A percentile compares a stretch with the other conserved stretches of the same genome.
phyloP scores from a whole-genome alignment of 208 protist species.

The Acanthamoeba lenticulata region DNA sequence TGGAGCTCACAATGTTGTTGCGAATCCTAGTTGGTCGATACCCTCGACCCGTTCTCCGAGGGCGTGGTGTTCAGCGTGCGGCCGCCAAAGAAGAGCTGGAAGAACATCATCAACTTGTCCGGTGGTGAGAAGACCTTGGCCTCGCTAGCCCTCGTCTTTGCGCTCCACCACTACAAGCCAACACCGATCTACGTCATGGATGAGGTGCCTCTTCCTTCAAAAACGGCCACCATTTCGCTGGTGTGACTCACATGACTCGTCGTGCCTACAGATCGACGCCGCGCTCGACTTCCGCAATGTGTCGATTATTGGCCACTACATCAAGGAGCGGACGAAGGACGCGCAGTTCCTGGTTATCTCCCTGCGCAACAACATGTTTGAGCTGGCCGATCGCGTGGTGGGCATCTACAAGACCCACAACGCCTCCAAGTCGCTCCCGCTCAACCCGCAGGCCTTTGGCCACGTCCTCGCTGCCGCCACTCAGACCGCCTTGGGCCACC shows the following conservation, averaged over 20 bases:
- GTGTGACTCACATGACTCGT: no score
- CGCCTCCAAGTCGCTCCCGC: constrained; percentile 96
- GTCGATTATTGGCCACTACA: constrained; percentile 99
- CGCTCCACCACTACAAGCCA: constrained; percentile 99
- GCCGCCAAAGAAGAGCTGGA: constrained; percentile 99
- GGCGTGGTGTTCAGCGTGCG: constrained; percentile 97
- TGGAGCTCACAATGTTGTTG: no score
- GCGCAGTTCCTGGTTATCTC: constrained; percentile 99
- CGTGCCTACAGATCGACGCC: constrained; percentile 99
- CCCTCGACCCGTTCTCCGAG: constrained; percentile 98
- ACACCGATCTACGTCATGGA: constrained; percentile 99
- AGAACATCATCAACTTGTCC: constrained; percentile 99
- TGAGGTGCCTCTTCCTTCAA: constrained; percentile 92
- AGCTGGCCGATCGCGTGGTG: constrained; percentile 97
- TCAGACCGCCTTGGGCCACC: background rate
- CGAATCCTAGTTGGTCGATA: constrained; percentile 93
- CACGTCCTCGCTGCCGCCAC: background rate
- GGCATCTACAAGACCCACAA: constrained; percentile 99
- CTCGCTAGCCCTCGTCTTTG: constrained; percentile 99
- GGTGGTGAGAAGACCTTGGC: constrained; percentile 99
- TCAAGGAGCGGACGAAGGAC: constrained; percentile 97
- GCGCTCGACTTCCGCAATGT: constrained; percentile 99
- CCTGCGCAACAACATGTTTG: constrained; percentile 97
- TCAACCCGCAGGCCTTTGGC: constrained; percentile 90
- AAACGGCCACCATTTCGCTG: no score